Evolutionary conservation across 148 eudicot species (phyloP).

Genomic region (Rhododendron kiyosumense): DNA sequence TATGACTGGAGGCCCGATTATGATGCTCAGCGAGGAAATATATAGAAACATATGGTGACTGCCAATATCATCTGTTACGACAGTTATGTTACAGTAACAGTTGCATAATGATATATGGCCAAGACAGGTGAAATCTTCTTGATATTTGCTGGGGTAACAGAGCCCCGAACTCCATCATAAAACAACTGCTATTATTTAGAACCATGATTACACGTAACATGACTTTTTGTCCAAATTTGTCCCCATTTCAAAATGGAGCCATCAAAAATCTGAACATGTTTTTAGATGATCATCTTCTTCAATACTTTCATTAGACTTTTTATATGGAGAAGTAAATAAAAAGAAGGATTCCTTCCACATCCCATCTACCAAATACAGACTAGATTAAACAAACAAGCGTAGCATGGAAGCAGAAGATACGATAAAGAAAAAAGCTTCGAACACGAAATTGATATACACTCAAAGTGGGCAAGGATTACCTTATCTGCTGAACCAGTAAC

Average conservation of each 20-base stretch:
- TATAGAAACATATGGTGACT: background rate
- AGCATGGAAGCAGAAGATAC: background rate
- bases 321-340: background rate
- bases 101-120: background rate
- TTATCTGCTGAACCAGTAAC: slow-evolving; percentile 92
- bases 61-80: background rate
- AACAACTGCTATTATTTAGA: background rate
- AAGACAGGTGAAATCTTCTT: background rate
- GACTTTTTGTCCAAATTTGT: background rate
- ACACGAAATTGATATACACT: background rate
- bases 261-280: background rate
- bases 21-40: background rate
- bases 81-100: background rate
- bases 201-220: background rate
- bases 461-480: slow-evolving; percentile 29
- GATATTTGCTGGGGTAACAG: background rate
- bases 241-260: background rate
- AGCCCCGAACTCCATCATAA: background rate
- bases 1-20: background rate
- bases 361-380: slow-evolving; percentile 2
- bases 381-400: background rate
- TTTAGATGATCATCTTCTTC: background rate
- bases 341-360: background rate
- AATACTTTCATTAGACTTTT: background rate
- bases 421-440: background rate